These are phyloP conservation scores for Blastocystis sp. DNA, from an alignment of 352 stramenopile genomes.

Conservation along the genomic window DNA sequence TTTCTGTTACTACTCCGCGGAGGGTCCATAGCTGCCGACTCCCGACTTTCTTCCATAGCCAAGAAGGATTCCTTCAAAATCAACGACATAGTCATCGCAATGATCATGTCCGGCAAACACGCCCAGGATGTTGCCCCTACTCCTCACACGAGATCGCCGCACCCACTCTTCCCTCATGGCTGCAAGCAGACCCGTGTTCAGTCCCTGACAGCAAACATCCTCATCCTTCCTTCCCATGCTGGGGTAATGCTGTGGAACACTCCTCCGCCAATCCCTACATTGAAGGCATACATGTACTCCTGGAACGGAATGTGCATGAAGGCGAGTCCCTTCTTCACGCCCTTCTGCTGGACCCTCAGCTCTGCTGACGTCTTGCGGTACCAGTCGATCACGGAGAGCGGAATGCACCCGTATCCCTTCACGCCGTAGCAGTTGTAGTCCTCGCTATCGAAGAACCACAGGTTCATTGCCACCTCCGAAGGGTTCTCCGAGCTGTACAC, in stretches of 20 bases:
- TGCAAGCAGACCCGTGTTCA: neutral
- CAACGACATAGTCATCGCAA: neutral
- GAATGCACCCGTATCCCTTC: constrained; percentile 36
- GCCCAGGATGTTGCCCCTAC: neutral
- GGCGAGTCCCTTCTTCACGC: constrained; percentile 6
- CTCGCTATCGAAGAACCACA: constrained; percentile 65
- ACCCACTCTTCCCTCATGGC: neutral
- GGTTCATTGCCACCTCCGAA: constrained; percentile 54
- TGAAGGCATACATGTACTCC: constrained; percentile 63
- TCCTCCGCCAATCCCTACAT: neutral
- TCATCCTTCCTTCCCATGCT: constrained; percentile 50
- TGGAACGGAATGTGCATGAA: constrained; percentile 68
- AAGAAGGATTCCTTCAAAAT: constrained; percentile 4
- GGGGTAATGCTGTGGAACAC: constrained; percentile 37
- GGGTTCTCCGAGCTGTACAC: constrained; percentile 53
- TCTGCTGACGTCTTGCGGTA: neutral
- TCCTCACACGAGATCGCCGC: neutral
- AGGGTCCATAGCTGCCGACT: neutral
- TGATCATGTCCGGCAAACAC: constrained; percentile 7
- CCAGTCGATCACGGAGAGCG: constrained; percentile 53
- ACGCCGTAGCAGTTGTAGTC: constrained; percentile 22
- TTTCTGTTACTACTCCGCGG: neutral
- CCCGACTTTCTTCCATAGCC: neutral
- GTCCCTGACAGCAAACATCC: neutral
- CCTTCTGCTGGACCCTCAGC: constrained; percentile 20